Base-by-base conservation (phyloP, 2,329 filamentous ascomycete species). In the Phaeosphaeriaceae sp. region DNA sequence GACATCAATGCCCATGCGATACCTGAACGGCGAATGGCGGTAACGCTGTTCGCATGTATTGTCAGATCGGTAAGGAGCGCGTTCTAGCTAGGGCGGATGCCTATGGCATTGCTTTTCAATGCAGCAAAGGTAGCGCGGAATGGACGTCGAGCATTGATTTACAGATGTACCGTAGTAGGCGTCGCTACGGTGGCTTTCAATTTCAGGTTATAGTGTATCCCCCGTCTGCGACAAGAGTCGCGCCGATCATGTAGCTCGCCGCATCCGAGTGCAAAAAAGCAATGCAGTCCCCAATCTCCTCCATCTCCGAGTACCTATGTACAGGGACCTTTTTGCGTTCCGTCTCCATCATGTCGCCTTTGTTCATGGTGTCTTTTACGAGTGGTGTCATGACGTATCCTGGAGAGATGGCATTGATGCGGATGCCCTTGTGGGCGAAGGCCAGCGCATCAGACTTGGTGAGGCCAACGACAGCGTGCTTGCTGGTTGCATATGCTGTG, bases 251-350 rank as follows among this genome's bases (percentile, higher is more conserved):
- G 67, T 92, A 92, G 2, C 80, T 83, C 0, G 87, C 88, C 69
- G 92, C 90, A 25, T 91, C 88, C 58, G 88, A 90, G 1, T 88
- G 88, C 47, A 93, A 74, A 71, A 89, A 93, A 19, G 88, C 82
- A 60, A 86, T 88, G 24, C 89, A 88, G 68, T 91, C 91, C 2
- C 88, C 89, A 36, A 93, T 84, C 72, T 93, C 90, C 10, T 82
- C 79, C 1, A 86, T 83, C n/a, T 83, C 83, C 1, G 84, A 67
- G 31, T 85, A 68, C 9, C 84, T 78, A n/a, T 77, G 73, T 48
- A 86, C 61, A 0, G 84, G 82, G 3, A 82, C 66, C 57, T 75
- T 75, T n/a, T 60, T 49, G 25, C 62, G 56, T 51, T 83, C 81
- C 33, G 66, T 70, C 58, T 82, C 73, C 44, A 67, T 65, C 15